Evolutionary conservation across 2,329 filamentous ascomycete genomes (phyloP).

Genomic region (Westerdykella aurantiaca): DNA sequence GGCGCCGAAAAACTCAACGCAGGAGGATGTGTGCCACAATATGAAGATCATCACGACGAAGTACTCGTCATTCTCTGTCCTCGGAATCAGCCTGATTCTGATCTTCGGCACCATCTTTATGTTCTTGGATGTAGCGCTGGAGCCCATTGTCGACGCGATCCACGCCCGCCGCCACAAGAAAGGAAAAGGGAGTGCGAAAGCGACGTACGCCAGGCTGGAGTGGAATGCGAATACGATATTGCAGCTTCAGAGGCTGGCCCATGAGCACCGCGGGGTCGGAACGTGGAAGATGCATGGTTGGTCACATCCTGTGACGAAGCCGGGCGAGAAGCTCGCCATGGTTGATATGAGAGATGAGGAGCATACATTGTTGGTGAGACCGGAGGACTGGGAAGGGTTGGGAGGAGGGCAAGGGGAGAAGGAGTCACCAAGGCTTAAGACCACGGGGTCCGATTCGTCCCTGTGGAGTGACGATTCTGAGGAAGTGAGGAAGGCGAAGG

Average conservation of each 20-base stretch:
- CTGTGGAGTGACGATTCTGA: too few relatives aligned
- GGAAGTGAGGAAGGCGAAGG: too few relatives aligned
- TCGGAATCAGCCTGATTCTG: conserved; percentile 15
- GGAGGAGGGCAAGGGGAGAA: not conserved
- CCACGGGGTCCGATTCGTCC: too few relatives aligned
- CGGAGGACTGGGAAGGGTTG: conserved; percentile 2
- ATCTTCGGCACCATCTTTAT: conserved; percentile 14
- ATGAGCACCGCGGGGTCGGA: conserved; percentile 10
- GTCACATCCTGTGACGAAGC: conserved; percentile 4
- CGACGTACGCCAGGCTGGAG: conserved; percentile 5
- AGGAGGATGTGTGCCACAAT: conserved; percentile 1
- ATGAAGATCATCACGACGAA: too few relatives aligned
- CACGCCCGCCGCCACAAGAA: not conserved
- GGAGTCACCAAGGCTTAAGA: too few relatives aligned
- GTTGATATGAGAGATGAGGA: conserved; percentile 4
- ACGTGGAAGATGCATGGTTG: conserved; percentile 5
- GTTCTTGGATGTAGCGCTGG: conserved; percentile 9
- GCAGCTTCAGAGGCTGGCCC: conserved; percentile 19
- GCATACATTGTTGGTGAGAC: conserved; percentile 1
- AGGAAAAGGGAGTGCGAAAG: not conserved
- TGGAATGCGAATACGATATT: conserved; percentile 11
- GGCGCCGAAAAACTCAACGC: not conserved
- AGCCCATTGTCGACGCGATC: conserved; percentile 5
- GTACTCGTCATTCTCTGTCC: conserved; percentile 18
- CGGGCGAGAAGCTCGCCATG: conserved; percentile 7